Conservation (phyloP, 2,329 filamentous ascomycete genomes). For the Epichloe sibirici region DNA sequence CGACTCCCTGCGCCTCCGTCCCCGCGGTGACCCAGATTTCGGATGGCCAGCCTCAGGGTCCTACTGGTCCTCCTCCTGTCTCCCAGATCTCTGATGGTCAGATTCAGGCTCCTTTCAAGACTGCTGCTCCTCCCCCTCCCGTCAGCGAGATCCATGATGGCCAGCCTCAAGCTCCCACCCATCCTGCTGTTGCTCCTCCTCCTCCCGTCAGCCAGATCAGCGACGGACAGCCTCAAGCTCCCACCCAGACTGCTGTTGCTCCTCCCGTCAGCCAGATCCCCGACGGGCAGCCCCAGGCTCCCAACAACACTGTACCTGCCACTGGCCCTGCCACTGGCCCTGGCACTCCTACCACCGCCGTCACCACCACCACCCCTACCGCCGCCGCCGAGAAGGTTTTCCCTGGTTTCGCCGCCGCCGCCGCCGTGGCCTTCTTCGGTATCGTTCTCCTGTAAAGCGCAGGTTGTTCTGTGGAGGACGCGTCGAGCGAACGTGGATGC, state of each 20-base stretch:
- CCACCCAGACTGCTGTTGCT: constrained; percentile 23
- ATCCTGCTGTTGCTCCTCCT: constrained; percentile 24
- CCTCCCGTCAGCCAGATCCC: constrained; percentile 19
- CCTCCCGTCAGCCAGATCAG: constrained; percentile 34
- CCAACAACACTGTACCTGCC: constrained; percentile 11
- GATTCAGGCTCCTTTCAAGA: constrained; percentile 11
- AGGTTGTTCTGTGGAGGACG: not conserved
- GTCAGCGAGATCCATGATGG: constrained; percentile 34
- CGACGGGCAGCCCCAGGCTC: constrained; percentile 20
- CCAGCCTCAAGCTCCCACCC: constrained; percentile 35
- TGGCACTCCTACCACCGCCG: not conserved
- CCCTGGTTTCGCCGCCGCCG: constrained; percentile 5
- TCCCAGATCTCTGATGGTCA: constrained; percentile 28
- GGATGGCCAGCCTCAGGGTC: constrained; percentile 19
- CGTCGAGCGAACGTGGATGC: not conserved
- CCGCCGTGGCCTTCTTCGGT: constrained; percentile 10
- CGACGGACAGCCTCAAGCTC: constrained; percentile 35
- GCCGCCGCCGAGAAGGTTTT: constrained; percentile 6
- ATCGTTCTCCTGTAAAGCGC: constrained; percentile 9
- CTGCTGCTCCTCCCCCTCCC: constrained; percentile 2
- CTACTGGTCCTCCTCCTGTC: constrained; percentile 16
- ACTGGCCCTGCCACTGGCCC: too few species aligned
- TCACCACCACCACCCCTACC: not conserved
- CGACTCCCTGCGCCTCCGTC: constrained; percentile 28
- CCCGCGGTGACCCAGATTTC: constrained; percentile 20